Evolutionary conservation across 345 rosid species (phyloP).

Genomic region (Luvunga scandens): DNA sequence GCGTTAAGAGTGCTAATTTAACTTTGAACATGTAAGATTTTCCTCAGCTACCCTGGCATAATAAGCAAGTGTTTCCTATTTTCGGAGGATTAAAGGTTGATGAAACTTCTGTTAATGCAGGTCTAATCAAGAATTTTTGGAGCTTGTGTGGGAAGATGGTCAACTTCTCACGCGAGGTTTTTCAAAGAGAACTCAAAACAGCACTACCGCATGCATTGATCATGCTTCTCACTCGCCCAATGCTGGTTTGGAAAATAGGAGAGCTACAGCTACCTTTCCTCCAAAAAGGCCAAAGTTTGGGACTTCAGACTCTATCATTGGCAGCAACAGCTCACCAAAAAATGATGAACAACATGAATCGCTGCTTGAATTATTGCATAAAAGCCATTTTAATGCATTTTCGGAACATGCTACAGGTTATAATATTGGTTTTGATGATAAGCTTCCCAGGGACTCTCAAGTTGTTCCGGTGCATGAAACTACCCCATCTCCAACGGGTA

Average conservation of each 20-base stretch:
- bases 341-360: background rate
- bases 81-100: background rate
- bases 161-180: slow-evolving; percentile 20
- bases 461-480: slow-evolving; percentile 28
- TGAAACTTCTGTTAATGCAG: slow-evolving; percentile 32
- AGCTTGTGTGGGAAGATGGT: slow-evolving; percentile 40
- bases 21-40: slow-evolving; percentile 18
- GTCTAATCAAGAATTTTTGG: slow-evolving; percentile 32
- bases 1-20: background rate
- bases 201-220: background rate
- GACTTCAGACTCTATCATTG: slow-evolving; percentile 5
- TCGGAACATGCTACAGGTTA: background rate
- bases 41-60: background rate
- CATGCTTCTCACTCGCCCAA: background rate
- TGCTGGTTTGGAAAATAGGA: background rate
- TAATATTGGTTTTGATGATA: background rate
- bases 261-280: background rate
- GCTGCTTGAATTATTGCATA: background rate
- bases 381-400: slow-evolving; percentile 1
- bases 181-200: slow-evolving; percentile 9
- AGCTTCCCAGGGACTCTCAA: slow-evolving; percentile 23
- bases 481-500: background rate
- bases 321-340: background rate
- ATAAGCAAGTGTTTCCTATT: background rate
- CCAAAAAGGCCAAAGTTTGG: slow-evolving; percentile 10